Evolutionary conservation across 768 basidiomycete species (phyloP).

Genomic region (Multifurca ochricompacta): DNA sequence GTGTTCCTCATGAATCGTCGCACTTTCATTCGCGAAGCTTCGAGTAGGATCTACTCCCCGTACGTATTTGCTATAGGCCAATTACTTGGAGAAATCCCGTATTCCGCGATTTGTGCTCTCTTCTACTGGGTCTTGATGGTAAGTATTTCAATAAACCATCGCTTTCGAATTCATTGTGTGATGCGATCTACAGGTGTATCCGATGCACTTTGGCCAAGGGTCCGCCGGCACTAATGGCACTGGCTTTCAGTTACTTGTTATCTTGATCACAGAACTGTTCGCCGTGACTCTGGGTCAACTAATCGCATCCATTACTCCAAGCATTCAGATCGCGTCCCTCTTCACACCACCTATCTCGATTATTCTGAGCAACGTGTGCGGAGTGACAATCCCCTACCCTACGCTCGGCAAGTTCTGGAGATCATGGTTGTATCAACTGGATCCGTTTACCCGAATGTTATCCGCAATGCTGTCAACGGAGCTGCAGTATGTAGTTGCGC

Average conservation of each 20-base stretch:
- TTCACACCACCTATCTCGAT: constrained; percentile 70
- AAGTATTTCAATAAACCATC: constrained; percentile 7
- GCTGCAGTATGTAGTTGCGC: constrained; percentile 42
- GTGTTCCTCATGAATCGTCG: constrained; percentile 70
- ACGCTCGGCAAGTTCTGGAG: constrained; percentile 64
- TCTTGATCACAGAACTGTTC: constrained; percentile 65
- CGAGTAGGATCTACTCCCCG: constrained; percentile 81
- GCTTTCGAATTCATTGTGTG: neutral
- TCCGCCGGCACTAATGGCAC: constrained; percentile 51
- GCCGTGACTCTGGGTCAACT: constrained; percentile 69
- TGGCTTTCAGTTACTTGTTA: constrained; percentile 65
- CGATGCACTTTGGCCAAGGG: constrained; percentile 64
- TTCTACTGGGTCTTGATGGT: constrained; percentile 79
- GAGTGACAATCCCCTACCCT: constrained; percentile 70
- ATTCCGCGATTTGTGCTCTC: constrained; percentile 59
- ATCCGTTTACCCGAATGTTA: constrained; percentile 67
- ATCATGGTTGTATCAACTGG: constrained; percentile 68
- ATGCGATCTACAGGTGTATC: constrained; percentile 37
- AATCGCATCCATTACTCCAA: constrained; percentile 68
- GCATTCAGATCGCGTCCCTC: constrained; percentile 61
- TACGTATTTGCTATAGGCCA: constrained; percentile 82
- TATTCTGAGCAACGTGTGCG: constrained; percentile 66
- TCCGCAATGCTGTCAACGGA: constrained; percentile 75
- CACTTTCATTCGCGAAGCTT: constrained; percentile 46
- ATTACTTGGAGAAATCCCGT: constrained; percentile 75